Percentiles rank a stretch among this genome's conserved stretches.
Conservation (phyloP, 352 stramenopile genomes). For the Phytopythium delawarense region DNA sequence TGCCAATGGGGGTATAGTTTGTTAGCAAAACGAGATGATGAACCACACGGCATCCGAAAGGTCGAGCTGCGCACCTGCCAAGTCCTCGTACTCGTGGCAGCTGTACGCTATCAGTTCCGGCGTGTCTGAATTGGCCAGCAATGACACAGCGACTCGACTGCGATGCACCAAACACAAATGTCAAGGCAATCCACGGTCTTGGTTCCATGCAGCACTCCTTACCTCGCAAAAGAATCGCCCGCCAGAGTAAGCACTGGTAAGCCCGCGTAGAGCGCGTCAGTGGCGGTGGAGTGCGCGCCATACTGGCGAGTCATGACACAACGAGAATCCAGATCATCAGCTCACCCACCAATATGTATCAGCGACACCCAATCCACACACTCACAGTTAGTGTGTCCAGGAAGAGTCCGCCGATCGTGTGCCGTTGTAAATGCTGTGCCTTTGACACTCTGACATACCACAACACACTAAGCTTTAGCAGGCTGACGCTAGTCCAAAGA, state of each 20-base stretch:
- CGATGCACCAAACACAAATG: no score
- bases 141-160: slow-evolving; percentile 48
- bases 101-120: slow-evolving; percentile 35
- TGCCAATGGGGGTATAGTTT: no score
- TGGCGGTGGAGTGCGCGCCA: slow-evolving; percentile 90
- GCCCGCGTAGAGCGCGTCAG: slow-evolving; percentile 81
- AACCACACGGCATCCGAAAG: no score
- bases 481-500: background rate
- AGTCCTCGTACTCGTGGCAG: slow-evolving; percentile 41
- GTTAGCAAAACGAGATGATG: no score
- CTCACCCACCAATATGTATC: no score
- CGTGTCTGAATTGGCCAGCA: slow-evolving; percentile 37
- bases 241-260: slow-evolving; percentile 87
- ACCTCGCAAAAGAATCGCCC: slow-evolving; percentile 58
- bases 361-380: no score
- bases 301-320: slow-evolving; percentile 40
- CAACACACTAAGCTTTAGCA: background rate
- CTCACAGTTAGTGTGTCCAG: slow-evolving; percentile 79
- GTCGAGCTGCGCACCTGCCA: slow-evolving; percentile 28
- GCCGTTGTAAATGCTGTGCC: slow-evolving; percentile 68
- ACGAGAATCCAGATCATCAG: no score
- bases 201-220: background rate
- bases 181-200: no score
- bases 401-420: slow-evolving; percentile 78
- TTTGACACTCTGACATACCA: slow-evolving; percentile 44